Evolutionary conservation across 2,329 filamentous ascomycete genomes (phyloP).

Genomic region (Beauveria medogensis): DNA sequence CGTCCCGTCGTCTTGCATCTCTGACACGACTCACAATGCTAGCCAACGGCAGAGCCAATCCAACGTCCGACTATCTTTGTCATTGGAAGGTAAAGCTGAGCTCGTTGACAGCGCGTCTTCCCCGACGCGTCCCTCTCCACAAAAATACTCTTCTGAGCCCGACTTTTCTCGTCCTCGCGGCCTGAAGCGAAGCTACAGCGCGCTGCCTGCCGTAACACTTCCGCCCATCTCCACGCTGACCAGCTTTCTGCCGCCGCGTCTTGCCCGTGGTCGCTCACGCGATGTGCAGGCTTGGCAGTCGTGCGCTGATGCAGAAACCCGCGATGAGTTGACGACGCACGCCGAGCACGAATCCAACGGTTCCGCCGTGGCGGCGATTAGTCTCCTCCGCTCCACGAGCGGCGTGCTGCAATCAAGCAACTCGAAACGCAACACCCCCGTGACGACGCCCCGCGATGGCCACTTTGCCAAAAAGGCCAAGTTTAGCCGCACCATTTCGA

Average conservation of each 20-base stretch:
- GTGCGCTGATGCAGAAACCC: conserved; percentile 72
- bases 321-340: conserved; percentile 71
- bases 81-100: conserved; percentile 84
- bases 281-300: conserved; percentile 89
- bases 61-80: conserved; percentile 72
- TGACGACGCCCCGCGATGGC: conserved; percentile 19
- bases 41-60: conserved; percentile 28
- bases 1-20: conserved; percentile 35
- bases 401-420: conserved; percentile 44
- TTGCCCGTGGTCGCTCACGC: conserved; percentile 66
- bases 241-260: conserved; percentile 43
- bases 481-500: conserved; percentile 53
- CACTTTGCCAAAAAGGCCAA: conserved; percentile 49
- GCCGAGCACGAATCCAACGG: conserved; percentile 74
- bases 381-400: conserved; percentile 65
- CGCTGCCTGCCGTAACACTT: conserved; percentile 50
- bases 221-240: conserved; percentile 47
- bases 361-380: conserved; percentile 74
- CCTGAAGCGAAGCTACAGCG: conserved; percentile 65
- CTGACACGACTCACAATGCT: conserved; percentile 31
- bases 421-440: conserved; percentile 55
- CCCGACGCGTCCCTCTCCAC: conserved; percentile 59
- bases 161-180: conserved; percentile 42
- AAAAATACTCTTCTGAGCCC: conserved; percentile 38
- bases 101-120: conserved; percentile 46